These are phyloP conservation scores for Blastomyces silverae DNA, from an alignment of 2,329 filamentous ascomycete species.

Conservation along the genomic window DNA sequence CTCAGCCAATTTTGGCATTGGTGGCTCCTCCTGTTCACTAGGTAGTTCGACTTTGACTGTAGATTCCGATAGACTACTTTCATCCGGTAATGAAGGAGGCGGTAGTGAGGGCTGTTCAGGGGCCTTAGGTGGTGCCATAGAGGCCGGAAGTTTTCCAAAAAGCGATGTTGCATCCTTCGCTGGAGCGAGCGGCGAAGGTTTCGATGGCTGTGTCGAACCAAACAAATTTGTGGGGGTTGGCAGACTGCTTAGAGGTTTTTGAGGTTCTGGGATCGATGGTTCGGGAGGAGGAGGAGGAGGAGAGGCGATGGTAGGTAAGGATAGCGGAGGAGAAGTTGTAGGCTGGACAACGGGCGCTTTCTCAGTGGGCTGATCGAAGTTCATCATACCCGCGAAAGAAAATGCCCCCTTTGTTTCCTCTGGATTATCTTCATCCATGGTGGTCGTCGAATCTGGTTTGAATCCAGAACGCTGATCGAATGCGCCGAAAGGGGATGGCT, in stretches of 20 bases:
- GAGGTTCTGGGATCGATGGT: not conserved
- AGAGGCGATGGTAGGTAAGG: slow-evolving; percentile 12
- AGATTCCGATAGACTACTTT: slow-evolving; percentile 27
- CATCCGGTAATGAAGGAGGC: slow-evolving; percentile 31
- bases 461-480: slow-evolving; percentile 43
- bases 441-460: slow-evolving; percentile 38
- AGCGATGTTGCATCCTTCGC: slow-evolving; percentile 9
- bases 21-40: slow-evolving; percentile 29
- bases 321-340: slow-evolving; percentile 2
- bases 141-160: slow-evolving; percentile 21
- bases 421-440: slow-evolving; percentile 37
- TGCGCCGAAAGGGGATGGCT: slow-evolving; percentile 22
- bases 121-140: slow-evolving; percentile 29
- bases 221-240: slow-evolving; percentile 3
- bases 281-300: slow-evolving; percentile 4
- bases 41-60: slow-evolving; percentile 33
- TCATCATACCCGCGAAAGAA: slow-evolving; percentile 39
- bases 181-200: slow-evolving; percentile 21
- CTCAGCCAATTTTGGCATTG: slow-evolving; percentile 31
- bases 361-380: slow-evolving; percentile 19
- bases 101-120: slow-evolving; percentile 27
- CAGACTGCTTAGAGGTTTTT: not conserved
- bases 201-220: slow-evolving; percentile 13
- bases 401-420: slow-evolving; percentile 33
- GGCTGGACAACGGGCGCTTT: not conserved